Percentiles rank a stretch among this genome's conserved stretches.
phyloP scores from a whole-genome alignment of 805 yeast genomes.

The Candida patagonica region DNA sequence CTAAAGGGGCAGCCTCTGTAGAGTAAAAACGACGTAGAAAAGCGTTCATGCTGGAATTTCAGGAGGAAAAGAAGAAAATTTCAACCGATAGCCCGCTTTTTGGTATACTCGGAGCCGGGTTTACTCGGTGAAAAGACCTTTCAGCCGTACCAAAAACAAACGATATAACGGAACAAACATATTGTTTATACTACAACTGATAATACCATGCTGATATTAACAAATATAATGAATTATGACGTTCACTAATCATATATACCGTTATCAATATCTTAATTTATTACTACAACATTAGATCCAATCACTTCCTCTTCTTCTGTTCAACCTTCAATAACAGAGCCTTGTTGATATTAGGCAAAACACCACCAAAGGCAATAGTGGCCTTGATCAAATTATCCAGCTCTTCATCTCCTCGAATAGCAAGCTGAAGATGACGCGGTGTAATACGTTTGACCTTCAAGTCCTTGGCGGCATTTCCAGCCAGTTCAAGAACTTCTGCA shows the following conservation, averaged over 20 bases:
- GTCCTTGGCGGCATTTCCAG: constrained; percentile 97
- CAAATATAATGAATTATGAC: too few species aligned
- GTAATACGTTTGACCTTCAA: constrained; percentile 92
- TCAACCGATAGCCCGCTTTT: too few species aligned
- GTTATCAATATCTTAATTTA: not conserved
- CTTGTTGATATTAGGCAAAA: constrained; percentile 85
- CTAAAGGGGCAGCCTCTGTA: constrained; percentile 12
- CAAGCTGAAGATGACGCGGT: constrained; percentile 93
- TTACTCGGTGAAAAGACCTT: too few species aligned
- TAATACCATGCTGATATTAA: too few species aligned
- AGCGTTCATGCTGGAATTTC: too few species aligned
- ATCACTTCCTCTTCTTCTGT: constrained; percentile 28
- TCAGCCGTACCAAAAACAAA: too few species aligned
- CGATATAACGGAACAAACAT: too few species aligned
- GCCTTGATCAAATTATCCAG: constrained; percentile 81
- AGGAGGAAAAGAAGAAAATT: too few species aligned
- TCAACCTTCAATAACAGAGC: constrained; percentile 72
- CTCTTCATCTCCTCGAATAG: constrained; percentile 97
- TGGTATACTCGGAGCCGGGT: too few species aligned
- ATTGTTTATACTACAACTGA: too few species aligned
- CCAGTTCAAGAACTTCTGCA: constrained; percentile 94
- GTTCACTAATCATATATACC: not conserved
- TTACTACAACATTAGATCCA: not conserved
- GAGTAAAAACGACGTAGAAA: constrained; percentile 11
- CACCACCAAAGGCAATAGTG: constrained; percentile 98